phyloP scores from a whole-genome alignment of 768 basidiomycete genomes.

The Collybiopsis luxurians region DNA sequence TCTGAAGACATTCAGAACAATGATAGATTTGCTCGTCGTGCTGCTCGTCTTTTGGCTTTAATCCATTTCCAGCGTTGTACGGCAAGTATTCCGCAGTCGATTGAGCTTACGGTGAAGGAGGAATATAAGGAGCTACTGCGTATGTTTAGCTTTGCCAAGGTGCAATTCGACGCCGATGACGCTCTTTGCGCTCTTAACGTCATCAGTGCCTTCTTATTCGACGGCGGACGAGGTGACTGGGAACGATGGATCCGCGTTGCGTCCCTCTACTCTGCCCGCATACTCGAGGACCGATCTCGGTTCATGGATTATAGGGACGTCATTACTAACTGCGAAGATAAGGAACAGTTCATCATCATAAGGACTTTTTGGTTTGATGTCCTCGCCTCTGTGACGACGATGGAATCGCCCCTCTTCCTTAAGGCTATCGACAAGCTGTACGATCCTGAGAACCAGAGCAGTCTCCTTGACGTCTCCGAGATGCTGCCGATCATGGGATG shows the following conservation, averaged over 20 bases:
- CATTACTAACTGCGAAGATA: conserved; percentile 44
- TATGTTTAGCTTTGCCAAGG: conserved; percentile 18
- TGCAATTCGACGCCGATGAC: conserved; percentile 51
- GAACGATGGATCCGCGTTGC: conserved; percentile 62
- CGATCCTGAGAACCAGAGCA: conserved; percentile 34
- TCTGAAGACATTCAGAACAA: conserved; percentile 47
- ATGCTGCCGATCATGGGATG: conserved; percentile 88
- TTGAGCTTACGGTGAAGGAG: conserved; percentile 19
- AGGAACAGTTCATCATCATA: conserved; percentile 72
- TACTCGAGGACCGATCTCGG: conserved; percentile 36
- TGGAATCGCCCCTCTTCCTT: conserved; percentile 55
- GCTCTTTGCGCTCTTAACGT: conserved; percentile 78
- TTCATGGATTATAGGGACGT: conserved; percentile 41
- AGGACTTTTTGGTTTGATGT: conserved; percentile 89
- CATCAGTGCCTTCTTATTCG: conserved; percentile 75
- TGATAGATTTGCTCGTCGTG: conserved; percentile 48
- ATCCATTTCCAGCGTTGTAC: conserved; percentile 43
- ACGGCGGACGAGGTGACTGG: conserved; percentile 74
- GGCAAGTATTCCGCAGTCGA: conserved; percentile 15
- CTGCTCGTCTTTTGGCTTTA: conserved; percentile 59
- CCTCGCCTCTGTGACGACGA: conserved; percentile 72
- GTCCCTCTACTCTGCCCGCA: conserved; percentile 46
- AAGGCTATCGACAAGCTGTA: conserved; percentile 56
- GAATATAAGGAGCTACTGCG: conserved; percentile 24
- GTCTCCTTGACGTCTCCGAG: conserved; percentile 30